Evolutionary conservation across 257 asterid genomes (phyloP).

Genomic region (Salvia rosmarinus): DNA sequence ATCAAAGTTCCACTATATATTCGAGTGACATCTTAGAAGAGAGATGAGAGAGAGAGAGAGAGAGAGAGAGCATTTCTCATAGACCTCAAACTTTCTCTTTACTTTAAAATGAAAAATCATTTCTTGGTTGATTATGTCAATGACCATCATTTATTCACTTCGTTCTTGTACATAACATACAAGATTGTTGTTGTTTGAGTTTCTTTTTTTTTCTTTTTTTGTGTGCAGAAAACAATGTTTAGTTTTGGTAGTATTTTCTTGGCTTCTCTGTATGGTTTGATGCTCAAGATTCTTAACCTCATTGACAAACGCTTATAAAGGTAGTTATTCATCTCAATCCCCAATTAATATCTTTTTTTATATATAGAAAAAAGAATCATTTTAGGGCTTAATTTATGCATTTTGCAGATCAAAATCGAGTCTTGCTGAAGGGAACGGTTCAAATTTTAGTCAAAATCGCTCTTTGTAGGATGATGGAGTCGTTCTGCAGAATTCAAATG

Average conservation of each 20-base stretch:
- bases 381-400: neutral
- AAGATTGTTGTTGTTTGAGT: constrained; percentile 28
- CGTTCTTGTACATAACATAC: too few species aligned
- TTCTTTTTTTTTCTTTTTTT: constrained; percentile 12
- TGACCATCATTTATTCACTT: constrained; percentile 34
- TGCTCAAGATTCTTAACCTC: constrained; percentile 45
- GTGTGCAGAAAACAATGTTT: constrained; percentile 38
- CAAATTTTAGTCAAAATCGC: constrained; percentile 37
- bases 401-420: constrained; percentile 47
- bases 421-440: constrained; percentile 37
- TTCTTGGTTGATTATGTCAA: constrained; percentile 38
- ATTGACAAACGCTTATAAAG: constrained; percentile 43
- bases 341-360: neutral
- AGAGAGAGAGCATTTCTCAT: too few species aligned
- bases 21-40: constrained; percentile 9
- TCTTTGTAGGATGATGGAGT: constrained; percentile 37
- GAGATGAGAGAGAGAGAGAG: too few species aligned
- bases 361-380: neutral
- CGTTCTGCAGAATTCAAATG: constrained; percentile 32
- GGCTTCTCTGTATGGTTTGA: constrained; percentile 40
- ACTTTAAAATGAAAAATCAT: constrained; percentile 45
- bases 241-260: constrained; percentile 38
- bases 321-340: constrained; percentile 34
- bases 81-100: constrained; percentile 39
- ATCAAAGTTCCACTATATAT: constrained; percentile 29